Conservation (phyloP, 2,329 filamentous ascomycete species). For the Colletotrichum chrysophilum region DNA sequence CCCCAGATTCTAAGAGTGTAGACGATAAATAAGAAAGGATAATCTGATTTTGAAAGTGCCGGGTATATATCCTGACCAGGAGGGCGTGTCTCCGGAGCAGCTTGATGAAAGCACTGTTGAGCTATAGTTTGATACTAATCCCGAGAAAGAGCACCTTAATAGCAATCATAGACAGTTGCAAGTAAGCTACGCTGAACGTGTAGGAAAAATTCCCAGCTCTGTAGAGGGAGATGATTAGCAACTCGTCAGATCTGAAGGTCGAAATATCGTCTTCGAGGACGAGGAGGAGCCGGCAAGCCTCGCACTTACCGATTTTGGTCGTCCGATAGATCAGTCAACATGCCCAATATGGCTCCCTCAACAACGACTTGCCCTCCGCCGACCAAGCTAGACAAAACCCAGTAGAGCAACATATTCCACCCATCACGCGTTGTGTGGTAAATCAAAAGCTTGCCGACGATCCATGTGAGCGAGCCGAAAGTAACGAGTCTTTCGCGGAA, state of each 20-base stretch:
- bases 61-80: not conserved
- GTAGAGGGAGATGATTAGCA: not conserved
- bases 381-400: not conserved
- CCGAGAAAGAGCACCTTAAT: not conserved
- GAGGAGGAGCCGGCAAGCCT: not conserved
- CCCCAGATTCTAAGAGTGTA: slow-evolving; percentile 32
- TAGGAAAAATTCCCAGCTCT: not conserved
- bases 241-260: not conserved
- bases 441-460: not conserved
- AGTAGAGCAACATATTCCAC: not conserved
- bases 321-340: not conserved
- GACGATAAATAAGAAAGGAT: not conserved
- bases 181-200: not conserved
- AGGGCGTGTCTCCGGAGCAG: not conserved
- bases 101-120: not conserved
- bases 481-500: not conserved
- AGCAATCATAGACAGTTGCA: too few species aligned
- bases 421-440: not conserved
- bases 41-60: not conserved
- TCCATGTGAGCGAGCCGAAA: not conserved
- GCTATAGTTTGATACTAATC: not conserved
- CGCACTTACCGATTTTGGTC: not conserved
- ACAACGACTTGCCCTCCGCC: not conserved
- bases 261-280: not conserved
- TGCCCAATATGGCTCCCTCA: not conserved